phyloP scores from a whole-genome alignment of 2,329 filamentous ascomycete species.

The Ophiostoma montium region DNA sequence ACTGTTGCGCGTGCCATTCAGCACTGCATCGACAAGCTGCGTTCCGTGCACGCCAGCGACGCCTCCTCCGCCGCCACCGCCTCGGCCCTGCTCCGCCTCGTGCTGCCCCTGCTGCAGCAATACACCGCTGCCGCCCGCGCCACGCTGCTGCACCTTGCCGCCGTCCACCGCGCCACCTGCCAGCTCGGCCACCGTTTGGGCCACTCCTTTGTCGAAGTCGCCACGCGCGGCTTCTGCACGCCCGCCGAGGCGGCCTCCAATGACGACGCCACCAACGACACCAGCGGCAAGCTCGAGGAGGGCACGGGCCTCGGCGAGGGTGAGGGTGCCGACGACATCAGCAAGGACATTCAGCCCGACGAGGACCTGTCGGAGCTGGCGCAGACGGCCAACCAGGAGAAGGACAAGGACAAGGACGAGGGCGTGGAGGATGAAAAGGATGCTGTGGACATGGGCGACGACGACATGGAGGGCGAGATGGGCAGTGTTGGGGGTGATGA shows the following conservation, averaged over 20 bases:
- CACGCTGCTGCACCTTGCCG: slow-evolving; percentile 41
- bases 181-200: slow-evolving; percentile 64
- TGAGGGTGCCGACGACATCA: slow-evolving; percentile 92
- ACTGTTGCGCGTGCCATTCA: slow-evolving; percentile 34
- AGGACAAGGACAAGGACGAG: slow-evolving; percentile 39
- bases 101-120: slow-evolving; percentile 59
- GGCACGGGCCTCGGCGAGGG: slow-evolving; percentile 92
- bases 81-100: slow-evolving; percentile 40
- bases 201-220: slow-evolving; percentile 64
- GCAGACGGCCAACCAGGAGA: slow-evolving; percentile 61
- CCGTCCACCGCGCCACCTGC: slow-evolving; percentile 55
- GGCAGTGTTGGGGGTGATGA: slow-evolving; percentile 50
- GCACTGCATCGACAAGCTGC: slow-evolving; percentile 24
- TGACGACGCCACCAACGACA: slow-evolving; percentile 34
- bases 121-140: slow-evolving; percentile 50
- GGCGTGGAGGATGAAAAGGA: slow-evolving; percentile 71
- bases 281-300: slow-evolving; percentile 64
- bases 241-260: slow-evolving; percentile 53
- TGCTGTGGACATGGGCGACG: slow-evolving; percentile 81
- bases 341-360: slow-evolving; percentile 87
- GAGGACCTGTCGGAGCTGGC: slow-evolving; percentile 88
- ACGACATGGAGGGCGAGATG: slow-evolving; percentile 79
- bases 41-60: slow-evolving; percentile 9
- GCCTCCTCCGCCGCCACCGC: slow-evolving; percentile 4
- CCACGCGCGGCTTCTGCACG: slow-evolving; percentile 78